Base-by-base conservation (phyloP, 768 basidiomycete genomes). In the Dentipellis fragilis region DNA sequence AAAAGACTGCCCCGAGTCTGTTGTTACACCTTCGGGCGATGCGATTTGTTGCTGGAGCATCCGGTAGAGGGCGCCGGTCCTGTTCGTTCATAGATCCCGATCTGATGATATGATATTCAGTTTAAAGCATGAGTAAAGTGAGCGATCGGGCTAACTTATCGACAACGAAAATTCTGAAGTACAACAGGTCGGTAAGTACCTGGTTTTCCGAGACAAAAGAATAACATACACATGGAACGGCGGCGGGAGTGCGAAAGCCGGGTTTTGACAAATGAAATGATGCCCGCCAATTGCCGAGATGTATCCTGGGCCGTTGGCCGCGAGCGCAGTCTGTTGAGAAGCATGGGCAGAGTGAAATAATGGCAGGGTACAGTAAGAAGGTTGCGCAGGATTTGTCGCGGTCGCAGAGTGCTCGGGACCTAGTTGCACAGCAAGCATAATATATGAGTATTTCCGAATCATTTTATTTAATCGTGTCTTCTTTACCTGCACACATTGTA, bases 161-260 rank as follows among this genome's bases (percentile, higher is more conserved):
- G 57, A 77, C 75, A 17, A 80, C 77, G 49, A 81, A 81, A n/a
- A 80, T 76, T 9, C 78, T 79, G 46, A 4, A 17, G 19, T 2
- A 21, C n/a, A 51, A 10, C 10, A 29, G 49, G 16, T 3, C n/a
- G 37, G 17, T 11, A 10, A 19, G 16, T 48, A 2, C 17, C 12
- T 9, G 48, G 17, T 17, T 49, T 14, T 6, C 16, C 40, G 9
- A 22, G 16, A 37, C 22, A 6, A 5, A 2, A 1, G 2, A 11
- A 3, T 1, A 71, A 71, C 80, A 57, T 64, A 83, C 80, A 84
- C 80, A 63, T 84, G 81, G 67, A 76, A 82, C 0, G 82, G 71
- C 59, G 76, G 80, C 19, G 75, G 76, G 65, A 78, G 29, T 29
- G 29, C 64, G 9, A 75, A 68, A 0, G 69, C 70, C 1, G 83